Percentiles rank a stretch among this genome's conserved stretches.
phyloP scores from a whole-genome alignment of 306 rosid species.

The Lagenaria siceraria region DNA sequence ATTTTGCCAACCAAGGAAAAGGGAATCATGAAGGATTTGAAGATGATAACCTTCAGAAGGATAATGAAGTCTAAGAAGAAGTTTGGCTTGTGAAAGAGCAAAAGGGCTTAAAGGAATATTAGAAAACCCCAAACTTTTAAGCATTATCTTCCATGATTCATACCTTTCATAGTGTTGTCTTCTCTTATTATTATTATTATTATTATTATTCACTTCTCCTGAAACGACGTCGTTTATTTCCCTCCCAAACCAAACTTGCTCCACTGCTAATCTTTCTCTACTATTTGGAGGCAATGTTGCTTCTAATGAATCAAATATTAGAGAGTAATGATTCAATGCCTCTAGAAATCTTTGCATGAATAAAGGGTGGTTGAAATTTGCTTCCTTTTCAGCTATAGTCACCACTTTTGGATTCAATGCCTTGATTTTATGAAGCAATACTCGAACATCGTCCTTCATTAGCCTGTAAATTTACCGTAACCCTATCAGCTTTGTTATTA shows the following conservation, averaged over 20 bases:
- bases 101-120: constrained; percentile 38
- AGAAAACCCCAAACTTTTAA: constrained; percentile 27
- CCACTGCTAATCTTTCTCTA: constrained; percentile 34
- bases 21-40: constrained; percentile 24
- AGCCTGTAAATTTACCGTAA: constrained; percentile 3
- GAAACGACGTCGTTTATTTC: constrained; percentile 31
- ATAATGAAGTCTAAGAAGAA: constrained; percentile 41
- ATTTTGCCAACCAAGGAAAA: constrained; percentile 39
- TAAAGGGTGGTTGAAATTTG: constrained; percentile 25
- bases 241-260: constrained; percentile 34
- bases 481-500: neutral
- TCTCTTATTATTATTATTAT: too few species aligned
- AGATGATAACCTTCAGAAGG: constrained; percentile 46
- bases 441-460: constrained; percentile 12
- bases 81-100: constrained; percentile 44
- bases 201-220: constrained; percentile 7
- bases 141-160: constrained; percentile 32
- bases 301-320: constrained; percentile 36
- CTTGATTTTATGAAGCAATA: constrained; percentile 30
- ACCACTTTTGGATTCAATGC: constrained; percentile 31
- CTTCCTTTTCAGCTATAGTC: constrained; percentile 36
- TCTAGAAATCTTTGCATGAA: constrained; percentile 26
- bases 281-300: constrained; percentile 42
- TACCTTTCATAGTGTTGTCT: constrained; percentile 20
- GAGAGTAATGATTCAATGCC: constrained; percentile 33